Evolutionary conservation across 495 filamentous ascomycete species (phyloP), one percentile per base, ranked within the genome.

Genomic region (Xanthoparmelia taractica): DNA sequence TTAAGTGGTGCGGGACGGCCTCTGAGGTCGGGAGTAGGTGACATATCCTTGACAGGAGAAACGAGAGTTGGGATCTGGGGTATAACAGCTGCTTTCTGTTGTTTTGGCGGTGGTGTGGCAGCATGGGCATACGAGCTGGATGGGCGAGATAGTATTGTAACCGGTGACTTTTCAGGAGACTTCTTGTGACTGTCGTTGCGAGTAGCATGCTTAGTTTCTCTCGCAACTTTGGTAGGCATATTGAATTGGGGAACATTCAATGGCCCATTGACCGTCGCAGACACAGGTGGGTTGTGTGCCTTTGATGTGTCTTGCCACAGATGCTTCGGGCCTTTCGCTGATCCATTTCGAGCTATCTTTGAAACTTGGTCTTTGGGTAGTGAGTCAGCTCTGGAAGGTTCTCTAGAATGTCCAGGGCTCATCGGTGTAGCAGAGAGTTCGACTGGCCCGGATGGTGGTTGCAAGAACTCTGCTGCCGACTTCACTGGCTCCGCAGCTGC

Each of bases 201-300:
- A 18, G 29, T 15, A 48, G 54, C 4, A 33, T 63, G 61, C 33
- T 52, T 63, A 3, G 57, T n/a, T 33, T 55, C 66, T 29, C 37
- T 37, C 2, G 37, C 18, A 4, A 25, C 27, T 37, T 63, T 63
- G 13, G 63, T 58, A 55, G 68, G 52, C 61, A 68, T 66, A 3
- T 81, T 78, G 66, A 79, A 79, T 52, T 84, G 76, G 17, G 80
- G 79, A 31, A 70, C 73, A 58, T 78, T 79, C 41, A 82, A 66
- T 4, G 80, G 80, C 0, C 81, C 79, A 43, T 77, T 76, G 7
- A 81, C 73, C n/a, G 82, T 83, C 2, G 78, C 80, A 18, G 80
- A 78, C 8, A 71, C 67, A 20, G 67, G 59, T 20, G 57, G 37
- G 8, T 66, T 66, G 57, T 68, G 23, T 54, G 47, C 37, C 37